A percentile compares a stretch with the other conserved stretches of the same genome.
These are phyloP conservation scores for Fonsecaea erecta DNA, from an alignment of 2,329 filamentous ascomycete species.

Conservation along the genomic window DNA sequence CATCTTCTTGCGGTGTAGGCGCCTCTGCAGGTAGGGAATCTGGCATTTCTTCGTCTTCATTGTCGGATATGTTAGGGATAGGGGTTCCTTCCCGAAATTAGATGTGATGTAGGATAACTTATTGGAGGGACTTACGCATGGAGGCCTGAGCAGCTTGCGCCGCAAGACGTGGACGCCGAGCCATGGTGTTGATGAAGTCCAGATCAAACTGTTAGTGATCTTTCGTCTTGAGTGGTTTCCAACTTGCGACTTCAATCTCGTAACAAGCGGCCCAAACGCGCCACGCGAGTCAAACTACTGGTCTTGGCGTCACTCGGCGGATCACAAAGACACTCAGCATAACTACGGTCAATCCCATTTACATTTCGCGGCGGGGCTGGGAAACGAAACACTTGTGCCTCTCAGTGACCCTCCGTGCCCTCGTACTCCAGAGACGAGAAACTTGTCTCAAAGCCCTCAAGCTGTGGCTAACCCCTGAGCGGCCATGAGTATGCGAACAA, in stretches of 20 bases:
- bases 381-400: too few relatives aligned
- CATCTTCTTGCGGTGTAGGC: slow-evolving; percentile 42
- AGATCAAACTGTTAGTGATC: neutral
- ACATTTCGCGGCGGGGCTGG: neutral
- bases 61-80: slow-evolving; percentile 48
- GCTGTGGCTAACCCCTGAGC: neutral
- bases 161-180: slow-evolving; percentile 51
- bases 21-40: slow-evolving; percentile 45
- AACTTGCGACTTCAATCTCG: neutral
- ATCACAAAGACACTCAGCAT: neutral
- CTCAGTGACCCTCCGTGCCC: too few relatives aligned
- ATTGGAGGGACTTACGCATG: slow-evolving; percentile 44
- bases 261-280: neutral
- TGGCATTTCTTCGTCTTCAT: slow-evolving; percentile 52
- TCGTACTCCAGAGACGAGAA: neutral
- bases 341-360: slow-evolving; percentile 1
- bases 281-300: neutral
- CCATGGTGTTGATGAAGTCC: slow-evolving; percentile 42
- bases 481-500: neutral
- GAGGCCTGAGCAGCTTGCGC: slow-evolving; percentile 54
- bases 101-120: neutral
- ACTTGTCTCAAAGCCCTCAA: neutral
- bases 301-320: neutral
- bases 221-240: neutral
- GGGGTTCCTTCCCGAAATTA: slow-evolving; percentile 45